Evolutionary conservation across 306 rosid species (phyloP), one percentile per base, ranked within the genome.

Genomic region (Trichosanthes truncata): DNA sequence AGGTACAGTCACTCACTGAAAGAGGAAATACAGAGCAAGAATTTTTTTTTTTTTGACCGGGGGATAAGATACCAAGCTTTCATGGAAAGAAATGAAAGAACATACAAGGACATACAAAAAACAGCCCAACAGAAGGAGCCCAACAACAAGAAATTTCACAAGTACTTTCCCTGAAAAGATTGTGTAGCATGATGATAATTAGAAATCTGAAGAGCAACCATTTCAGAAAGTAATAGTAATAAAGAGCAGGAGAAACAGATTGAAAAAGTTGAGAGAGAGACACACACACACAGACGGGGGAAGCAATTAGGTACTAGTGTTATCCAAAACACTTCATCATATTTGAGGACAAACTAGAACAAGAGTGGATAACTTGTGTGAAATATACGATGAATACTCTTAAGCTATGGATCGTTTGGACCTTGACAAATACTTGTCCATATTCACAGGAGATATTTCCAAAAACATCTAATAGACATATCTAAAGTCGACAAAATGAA

Each of bases 131-230:
- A 48, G 2, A 13, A n/a, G n/a, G n/a, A n/a, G n/a, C n/a, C n/a
- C 53, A 48, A 48, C 3, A n/a, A 21, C 26, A 45, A 45, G n/a
- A 41, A 71, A 71, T 23, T 43, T 45, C 36, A 45, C 5, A 45
- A 15, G 21, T 71, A 71, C 17, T 25, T 6, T 71, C 56, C 20
- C 45, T 71, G 77, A 71, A 71, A 69, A 69, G 76, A 72, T 72
- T 45, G 77, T 43, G n/a, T 29, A 29, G 56, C 56, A 71, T 43
- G 23, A 23, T 41, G 21, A 41, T 45, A 48, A 71, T 23, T 71
- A 45, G 21, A 21, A 26, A 25, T 13, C 56, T 45, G 76, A 45
- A 45, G n/a, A 71, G 76, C 38, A 45, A 12, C 56, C 36, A 43
- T 43, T 25, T 71, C 20, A 13, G 20, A 71, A 23, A 40, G 18